These are phyloP conservation scores for Acer saccharum DNA, from an alignment of 345 rosid species.

Conservation along the genomic window DNA sequence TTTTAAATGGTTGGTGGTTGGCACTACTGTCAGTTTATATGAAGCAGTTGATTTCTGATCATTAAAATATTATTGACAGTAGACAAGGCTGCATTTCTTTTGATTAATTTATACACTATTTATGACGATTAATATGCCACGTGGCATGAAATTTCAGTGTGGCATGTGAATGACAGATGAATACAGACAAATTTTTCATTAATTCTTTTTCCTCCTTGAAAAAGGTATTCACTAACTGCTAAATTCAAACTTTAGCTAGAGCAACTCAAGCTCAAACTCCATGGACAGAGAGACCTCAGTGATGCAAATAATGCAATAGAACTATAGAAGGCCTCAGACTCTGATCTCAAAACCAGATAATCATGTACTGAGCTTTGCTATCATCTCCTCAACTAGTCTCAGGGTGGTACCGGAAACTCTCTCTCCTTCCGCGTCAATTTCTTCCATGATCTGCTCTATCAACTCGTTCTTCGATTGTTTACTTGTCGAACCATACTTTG, in stretches of 20 bases:
- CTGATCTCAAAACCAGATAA: not conserved
- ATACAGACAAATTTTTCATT: not conserved
- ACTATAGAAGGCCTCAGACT: not conserved
- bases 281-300: not conserved
- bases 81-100: not conserved
- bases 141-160: too few relatives aligned
- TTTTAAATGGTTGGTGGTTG: not conserved
- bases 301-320: not conserved
- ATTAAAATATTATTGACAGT: not conserved
- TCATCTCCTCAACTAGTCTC: slow-evolving; percentile 72
- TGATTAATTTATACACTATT: not conserved
- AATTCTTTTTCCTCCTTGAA: not conserved
- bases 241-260: not conserved
- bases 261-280: not conserved
- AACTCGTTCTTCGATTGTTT: slow-evolving; percentile 50
- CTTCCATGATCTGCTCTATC: slow-evolving; percentile 63
- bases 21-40: too few relatives aligned
- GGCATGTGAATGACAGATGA: too few relatives aligned
- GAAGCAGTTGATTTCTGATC: too few relatives aligned
- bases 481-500: slow-evolving; percentile 30
- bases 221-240: not conserved
- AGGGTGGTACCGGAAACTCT: slow-evolving; percentile 43
- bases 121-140: too few relatives aligned
- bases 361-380: slow-evolving; percentile 65
- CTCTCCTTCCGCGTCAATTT: slow-evolving; percentile 70